Conservation (phyloP, 768 basidiomycete genomes). For the Boletus huronensis region DNA sequence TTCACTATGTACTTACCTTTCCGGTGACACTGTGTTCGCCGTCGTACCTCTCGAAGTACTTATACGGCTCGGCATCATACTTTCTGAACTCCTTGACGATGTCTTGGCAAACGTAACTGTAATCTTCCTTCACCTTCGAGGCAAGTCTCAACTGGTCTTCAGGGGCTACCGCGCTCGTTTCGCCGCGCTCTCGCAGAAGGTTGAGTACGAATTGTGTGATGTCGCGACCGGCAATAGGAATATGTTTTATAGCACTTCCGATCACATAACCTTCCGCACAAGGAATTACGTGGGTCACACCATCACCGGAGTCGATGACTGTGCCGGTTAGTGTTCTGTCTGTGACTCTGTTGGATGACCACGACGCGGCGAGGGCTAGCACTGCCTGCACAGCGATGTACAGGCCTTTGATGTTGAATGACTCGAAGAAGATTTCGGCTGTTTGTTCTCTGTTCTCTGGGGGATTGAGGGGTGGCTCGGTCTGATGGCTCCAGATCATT, state of each 20-base stretch:
- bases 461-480: slow-evolving; percentile 97
- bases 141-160: slow-evolving; percentile 94
- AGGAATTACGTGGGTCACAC: slow-evolving; percentile 97
- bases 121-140: slow-evolving; percentile 94
- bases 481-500: slow-evolving; percentile 46
- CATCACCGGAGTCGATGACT: slow-evolving; percentile 98
- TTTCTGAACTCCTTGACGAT: slow-evolving; percentile 99
- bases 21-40: slow-evolving; percentile 93
- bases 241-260: slow-evolving; percentile 97
- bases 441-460: slow-evolving; percentile 99
- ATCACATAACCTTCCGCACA: slow-evolving; percentile 98
- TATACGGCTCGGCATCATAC: slow-evolving; percentile 94
- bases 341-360: slow-evolving; percentile 86
- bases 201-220: slow-evolving; percentile 96
- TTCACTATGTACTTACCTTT: slow-evolving; percentile 50
- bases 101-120: slow-evolving; percentile 98
- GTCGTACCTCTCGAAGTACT: slow-evolving; percentile 90
- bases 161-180: slow-evolving; percentile 84
- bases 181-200: slow-evolving; percentile 91
- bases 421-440: slow-evolving; percentile 99
- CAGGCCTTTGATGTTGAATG: slow-evolving; percentile 97
- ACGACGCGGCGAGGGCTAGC: slow-evolving; percentile 94
- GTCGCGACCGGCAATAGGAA: slow-evolving; percentile 97
- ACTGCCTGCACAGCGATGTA: slow-evolving; percentile 99
- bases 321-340: slow-evolving; percentile 95